Conservation (phyloP, 805 yeast genomes). For the Kluyveromyces dobzhanskii region DNA sequence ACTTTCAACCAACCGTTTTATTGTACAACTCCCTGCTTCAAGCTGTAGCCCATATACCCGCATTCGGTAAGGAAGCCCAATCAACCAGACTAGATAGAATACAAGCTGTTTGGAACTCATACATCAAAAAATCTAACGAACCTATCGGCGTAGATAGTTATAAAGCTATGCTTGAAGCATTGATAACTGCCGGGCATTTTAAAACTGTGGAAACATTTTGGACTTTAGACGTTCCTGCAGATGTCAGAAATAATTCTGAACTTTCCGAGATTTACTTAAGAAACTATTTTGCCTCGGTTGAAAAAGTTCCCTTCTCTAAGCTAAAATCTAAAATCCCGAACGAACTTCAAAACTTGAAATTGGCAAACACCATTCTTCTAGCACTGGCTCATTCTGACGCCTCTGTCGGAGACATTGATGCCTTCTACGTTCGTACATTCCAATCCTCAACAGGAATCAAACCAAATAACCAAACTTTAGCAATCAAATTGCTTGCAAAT, state of each 20-base stretch:
- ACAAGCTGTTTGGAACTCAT: constrained; percentile 27
- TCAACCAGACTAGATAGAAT: constrained; percentile 15
- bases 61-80: background rate
- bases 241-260: constrained; percentile 11
- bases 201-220: constrained; percentile 17
- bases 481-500: constrained; percentile 19
- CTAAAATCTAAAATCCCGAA: constrained; percentile 13
- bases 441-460: constrained; percentile 5
- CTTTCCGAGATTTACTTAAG: constrained; percentile 18
- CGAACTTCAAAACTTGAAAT: constrained; percentile 12
- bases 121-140: constrained; percentile 11
- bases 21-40: constrained; percentile 11
- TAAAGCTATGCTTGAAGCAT: constrained; percentile 16
- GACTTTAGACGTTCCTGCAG: constrained; percentile 18
- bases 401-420: constrained; percentile 9
- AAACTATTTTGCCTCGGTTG: constrained; percentile 8
- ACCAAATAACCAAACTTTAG: constrained; percentile 16
- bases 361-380: constrained; percentile 18
- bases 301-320: constrained; percentile 7
- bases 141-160: constrained; percentile 14
- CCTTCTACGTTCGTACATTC: constrained; percentile 14
- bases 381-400: constrained; percentile 11
- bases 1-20: constrained; percentile 2
- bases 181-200: constrained; percentile 14
- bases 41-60: constrained; percentile 18